Base-by-base conservation (phyloP, 306 rosid genomes). In the Vicia villosa region DNA sequence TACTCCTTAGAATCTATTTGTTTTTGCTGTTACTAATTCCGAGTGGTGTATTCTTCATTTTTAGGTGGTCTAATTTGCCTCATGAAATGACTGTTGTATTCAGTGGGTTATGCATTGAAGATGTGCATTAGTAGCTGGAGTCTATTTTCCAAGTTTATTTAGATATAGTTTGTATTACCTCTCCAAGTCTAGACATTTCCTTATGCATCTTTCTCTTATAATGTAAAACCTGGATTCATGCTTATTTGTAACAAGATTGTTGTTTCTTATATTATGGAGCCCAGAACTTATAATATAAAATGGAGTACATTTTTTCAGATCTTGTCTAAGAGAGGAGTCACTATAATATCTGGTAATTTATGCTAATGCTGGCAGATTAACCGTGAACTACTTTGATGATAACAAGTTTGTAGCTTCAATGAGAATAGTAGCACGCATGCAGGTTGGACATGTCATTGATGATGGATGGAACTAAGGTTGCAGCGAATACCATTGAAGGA, bases 41-140 rank as follows among this genome's bases (percentile, higher is more conserved):
- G n/a, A n/a, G n/a, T n/a, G n/a, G n/a, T n/a, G n/a, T n/a, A n/a
- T n/a, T n/a, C n/a, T n/a, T n/a, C n/a, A n/a, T n/a, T n/a, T n/a
- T n/a, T n/a, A n/a, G n/a, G 97, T 95, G 99, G 97, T 95, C 99
- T 17, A 87, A 83, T 84, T 86, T 91, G 83, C 97, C 97, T 71
- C 97, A 95, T 79, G 97, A 95, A 76, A 95, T 95, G 97, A 95
- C 99, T 66, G 91, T 97, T n/a, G 97, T 91, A 69, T 95, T 95
- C 60, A 97, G 99, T 50, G 96, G 97, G 63, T 86, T 95, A 54
- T 95, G 99, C 76, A 97, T 97, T 71, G 99, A 95, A 86, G 99
- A 95, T 96, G 99, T 95, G 76, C 66, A 20, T 14, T 70, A 70
- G 36, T 70, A 49, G 51, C 67, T 45, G 63, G 36, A 72, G 51